Evolutionary conservation across 2,329 filamentous ascomycete genomes (phyloP).

Genomic region (Neopestalotiopsis rosae): DNA sequence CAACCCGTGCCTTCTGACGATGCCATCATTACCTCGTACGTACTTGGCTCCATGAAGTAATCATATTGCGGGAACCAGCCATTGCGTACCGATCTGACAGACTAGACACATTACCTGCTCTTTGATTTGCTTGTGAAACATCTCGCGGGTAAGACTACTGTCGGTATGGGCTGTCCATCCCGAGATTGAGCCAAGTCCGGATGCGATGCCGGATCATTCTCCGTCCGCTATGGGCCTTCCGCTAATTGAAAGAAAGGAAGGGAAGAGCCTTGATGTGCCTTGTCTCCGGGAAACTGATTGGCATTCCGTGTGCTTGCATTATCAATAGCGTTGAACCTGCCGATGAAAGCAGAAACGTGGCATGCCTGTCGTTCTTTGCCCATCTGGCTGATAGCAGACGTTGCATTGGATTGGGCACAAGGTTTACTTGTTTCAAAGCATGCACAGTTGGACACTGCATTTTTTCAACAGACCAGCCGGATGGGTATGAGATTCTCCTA

Average conservation of each 20-base stretch:
- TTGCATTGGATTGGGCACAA: conserved; percentile 1
- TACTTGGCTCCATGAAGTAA: background rate
- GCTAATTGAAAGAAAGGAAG: background rate
- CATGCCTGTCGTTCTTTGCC: conserved; percentile 5
- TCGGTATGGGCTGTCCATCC: background rate
- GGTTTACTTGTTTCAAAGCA: background rate
- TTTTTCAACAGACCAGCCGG: background rate
- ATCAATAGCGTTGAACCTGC: background rate
- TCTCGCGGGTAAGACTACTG: background rate
- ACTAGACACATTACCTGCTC: background rate
- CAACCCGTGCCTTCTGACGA: too few relatives aligned
- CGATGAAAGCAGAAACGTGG: background rate
- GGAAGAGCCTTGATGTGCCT: background rate
- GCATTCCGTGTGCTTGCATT: background rate
- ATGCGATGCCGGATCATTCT: background rate
- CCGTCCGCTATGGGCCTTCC: background rate
- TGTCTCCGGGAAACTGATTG: background rate
- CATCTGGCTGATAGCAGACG: background rate
- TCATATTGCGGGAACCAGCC: background rate
- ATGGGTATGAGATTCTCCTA: background rate
- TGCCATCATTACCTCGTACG: background rate
- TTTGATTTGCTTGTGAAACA: background rate
- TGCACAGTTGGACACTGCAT: background rate
- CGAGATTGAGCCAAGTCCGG: conserved; percentile 7
- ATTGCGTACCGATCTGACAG: background rate